A percentile compares a stretch with the other conserved stretches of the same genome.
These are phyloP conservation scores for Gracilaria domingensis DNA, from an alignment of 23 red algal genomes.

Conservation along the genomic window DNA sequence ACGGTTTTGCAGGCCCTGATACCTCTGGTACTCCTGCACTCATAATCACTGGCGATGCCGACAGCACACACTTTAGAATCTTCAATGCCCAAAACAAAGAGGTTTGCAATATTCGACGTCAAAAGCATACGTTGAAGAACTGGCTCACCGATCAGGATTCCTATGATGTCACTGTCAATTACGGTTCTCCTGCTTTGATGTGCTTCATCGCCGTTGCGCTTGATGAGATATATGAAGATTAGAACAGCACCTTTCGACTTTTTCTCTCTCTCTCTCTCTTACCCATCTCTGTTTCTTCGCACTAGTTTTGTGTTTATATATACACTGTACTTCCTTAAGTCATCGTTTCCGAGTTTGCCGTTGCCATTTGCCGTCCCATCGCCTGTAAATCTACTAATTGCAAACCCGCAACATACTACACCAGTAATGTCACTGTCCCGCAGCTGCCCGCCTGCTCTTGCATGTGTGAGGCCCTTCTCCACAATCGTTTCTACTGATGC, in stretches of 20 bases:
- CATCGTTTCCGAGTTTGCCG: neutral
- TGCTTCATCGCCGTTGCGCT: slow-evolving; percentile 54
- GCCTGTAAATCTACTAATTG: slow-evolving; percentile 12
- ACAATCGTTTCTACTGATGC: too few species aligned
- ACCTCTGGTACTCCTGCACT: slow-evolving; percentile 20
- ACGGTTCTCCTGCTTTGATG: slow-evolving; percentile 60
- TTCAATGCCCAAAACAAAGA: slow-evolving; percentile 35
- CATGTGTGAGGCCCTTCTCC: neutral
- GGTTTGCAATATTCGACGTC: slow-evolving; percentile 19
- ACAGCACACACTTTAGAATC: slow-evolving; percentile 56
- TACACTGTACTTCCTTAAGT: neutral
- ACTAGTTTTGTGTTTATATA: neutral
- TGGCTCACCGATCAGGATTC: slow-evolving; percentile 62
- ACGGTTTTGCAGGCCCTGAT: slow-evolving; percentile 45
- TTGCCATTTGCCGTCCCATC: neutral
- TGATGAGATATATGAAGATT: slow-evolving; percentile 80
- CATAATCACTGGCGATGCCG: slow-evolving; percentile 55
- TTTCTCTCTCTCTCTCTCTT: neutral
- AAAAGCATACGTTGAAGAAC: slow-evolving; percentile 54
- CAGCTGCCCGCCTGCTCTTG: neutral
- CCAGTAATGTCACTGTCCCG: neutral
- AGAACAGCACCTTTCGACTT: neutral
- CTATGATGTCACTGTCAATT: slow-evolving; percentile 59
- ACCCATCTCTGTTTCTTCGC: neutral
- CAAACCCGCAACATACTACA: neutral